Conservation (phyloP, 805 yeast species). For the Lipomyces anomalus region DNA sequence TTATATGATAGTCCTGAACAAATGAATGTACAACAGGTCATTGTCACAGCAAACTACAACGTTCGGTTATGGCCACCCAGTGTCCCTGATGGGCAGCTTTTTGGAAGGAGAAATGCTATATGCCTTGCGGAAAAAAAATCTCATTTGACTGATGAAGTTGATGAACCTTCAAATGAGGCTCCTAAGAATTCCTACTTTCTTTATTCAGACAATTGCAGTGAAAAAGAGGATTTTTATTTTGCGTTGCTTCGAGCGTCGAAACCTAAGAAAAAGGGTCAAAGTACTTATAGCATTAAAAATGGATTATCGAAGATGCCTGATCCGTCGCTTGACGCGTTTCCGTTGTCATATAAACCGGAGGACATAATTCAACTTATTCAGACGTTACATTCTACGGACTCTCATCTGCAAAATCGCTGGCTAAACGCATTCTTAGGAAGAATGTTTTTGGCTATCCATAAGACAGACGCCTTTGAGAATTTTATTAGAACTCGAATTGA, state of each 20-base stretch:
- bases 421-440: constrained; percentile 83
- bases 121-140: constrained; percentile 48
- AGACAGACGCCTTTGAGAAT: constrained; percentile 59
- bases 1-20: constrained; percentile 68
- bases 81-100: constrained; percentile 68
- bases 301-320: too few relatives aligned
- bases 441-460: constrained; percentile 67
- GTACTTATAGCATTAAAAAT: too few relatives aligned
- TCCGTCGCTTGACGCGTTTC: constrained; percentile 62
- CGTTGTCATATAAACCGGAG: constrained; percentile 63
- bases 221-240: constrained; percentile 92
- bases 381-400: constrained; percentile 72
- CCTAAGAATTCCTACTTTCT: constrained; percentile 49
- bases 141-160: too few relatives aligned
- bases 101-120: constrained; percentile 73
- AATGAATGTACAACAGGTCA: constrained; percentile 66
- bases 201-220: constrained; percentile 69
- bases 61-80: constrained; percentile 82
- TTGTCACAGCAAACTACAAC: constrained; percentile 64
- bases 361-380: constrained; percentile 72
- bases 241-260: constrained; percentile 74
- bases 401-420: constrained; percentile 83
- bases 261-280: too few relatives aligned
- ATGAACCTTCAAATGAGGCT: constrained; percentile 25
- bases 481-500: constrained; percentile 55